A percentile compares a stretch with the other conserved stretches of the same genome.
Conservation (phyloP, 163 green algal genomes). For the Prototheca stagnorum region DNA sequence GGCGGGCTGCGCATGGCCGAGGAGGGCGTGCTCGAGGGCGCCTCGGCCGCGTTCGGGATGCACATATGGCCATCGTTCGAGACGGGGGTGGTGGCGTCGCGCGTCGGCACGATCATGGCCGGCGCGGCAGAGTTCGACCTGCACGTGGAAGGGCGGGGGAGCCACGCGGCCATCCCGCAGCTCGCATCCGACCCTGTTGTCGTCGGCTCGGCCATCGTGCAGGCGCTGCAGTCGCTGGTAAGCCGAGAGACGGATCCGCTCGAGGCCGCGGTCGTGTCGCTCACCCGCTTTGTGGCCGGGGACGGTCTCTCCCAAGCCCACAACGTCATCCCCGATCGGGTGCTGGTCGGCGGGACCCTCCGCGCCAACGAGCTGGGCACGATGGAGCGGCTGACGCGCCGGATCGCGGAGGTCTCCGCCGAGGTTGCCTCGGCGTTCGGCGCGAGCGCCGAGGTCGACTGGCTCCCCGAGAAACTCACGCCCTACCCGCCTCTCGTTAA, state of each 20-base stretch:
- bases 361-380: conserved; percentile 17
- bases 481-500: conserved; percentile 74
- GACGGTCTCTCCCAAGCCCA: conserved; percentile 23
- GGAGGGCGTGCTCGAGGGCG: conserved; percentile 46
- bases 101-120: conserved; percentile 34
- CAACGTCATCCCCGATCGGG: conserved; percentile 73
- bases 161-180: conserved; percentile 81
- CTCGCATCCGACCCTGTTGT: conserved; percentile 70
- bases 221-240: conserved; percentile 62
- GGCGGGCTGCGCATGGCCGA: conserved; percentile 66
- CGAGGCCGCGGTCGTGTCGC: conserved; percentile 53
- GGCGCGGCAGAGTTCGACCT: conserved; percentile 36
- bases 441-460: conserved; percentile 22
- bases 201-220: conserved; percentile 46
- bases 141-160: conserved; percentile 41
- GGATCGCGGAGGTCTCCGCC: conserved; percentile 14
- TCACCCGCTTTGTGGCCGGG: conserved; percentile 51
- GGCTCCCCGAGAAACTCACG: conserved; percentile 27
- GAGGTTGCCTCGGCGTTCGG: conserved; percentile 17
- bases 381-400: conserved; percentile 14
- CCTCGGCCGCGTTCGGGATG: conserved; percentile 48
- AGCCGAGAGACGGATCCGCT: conserved; percentile 58
- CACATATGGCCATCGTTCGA: conserved; percentile 55
- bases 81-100: conserved; percentile 31
- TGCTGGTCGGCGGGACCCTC: conserved; percentile 21